These are phyloP conservation scores for Candida sp. DNA, from an alignment of 1,139 yeast species.

Conservation along the genomic window DNA sequence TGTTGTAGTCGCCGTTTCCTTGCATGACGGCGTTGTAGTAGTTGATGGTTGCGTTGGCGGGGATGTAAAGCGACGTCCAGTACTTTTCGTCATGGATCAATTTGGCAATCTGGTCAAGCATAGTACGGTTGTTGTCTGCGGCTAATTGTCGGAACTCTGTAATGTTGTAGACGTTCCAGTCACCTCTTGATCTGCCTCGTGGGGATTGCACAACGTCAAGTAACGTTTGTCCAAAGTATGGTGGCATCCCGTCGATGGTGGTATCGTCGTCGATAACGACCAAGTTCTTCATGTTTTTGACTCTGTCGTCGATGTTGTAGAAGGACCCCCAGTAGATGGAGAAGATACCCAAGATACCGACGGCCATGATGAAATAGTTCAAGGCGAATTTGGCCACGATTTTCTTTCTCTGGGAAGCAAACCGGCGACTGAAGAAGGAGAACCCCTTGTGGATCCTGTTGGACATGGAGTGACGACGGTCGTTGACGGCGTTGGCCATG, in stretches of 20 bases:
- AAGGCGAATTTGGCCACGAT: constrained; percentile 20
- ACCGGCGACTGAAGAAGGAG: constrained; percentile 11
- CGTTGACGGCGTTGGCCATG: neutral
- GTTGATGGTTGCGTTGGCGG: constrained; percentile 40
- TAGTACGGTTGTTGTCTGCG: constrained; percentile 23
- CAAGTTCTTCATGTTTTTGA: constrained; percentile 38
- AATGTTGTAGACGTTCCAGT: constrained; percentile 45
- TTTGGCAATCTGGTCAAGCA: constrained; percentile 32
- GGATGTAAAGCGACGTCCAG: constrained; percentile 49
- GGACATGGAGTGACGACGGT: neutral
- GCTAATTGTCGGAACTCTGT: constrained; percentile 35
- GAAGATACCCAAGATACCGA: constrained; percentile 33
- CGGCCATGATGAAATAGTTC: constrained; percentile 30
- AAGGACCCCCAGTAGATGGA: constrained; percentile 52
- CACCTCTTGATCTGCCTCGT: constrained; percentile 29
- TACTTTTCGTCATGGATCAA: constrained; percentile 48
- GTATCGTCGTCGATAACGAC: constrained; percentile 45
- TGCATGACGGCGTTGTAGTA: constrained; percentile 29
- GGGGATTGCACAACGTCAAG: constrained; percentile 19
- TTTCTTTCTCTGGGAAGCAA: constrained; percentile 21
- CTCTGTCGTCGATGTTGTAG: constrained; percentile 29
- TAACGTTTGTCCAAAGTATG: constrained; percentile 32
- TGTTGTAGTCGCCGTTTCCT: constrained; percentile 30
- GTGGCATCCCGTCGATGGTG: constrained; percentile 28
- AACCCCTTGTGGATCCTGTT: constrained; percentile 2